Conservation (phyloP, 163 green algal genomes). For the Prototheca stagnorum region DNA sequence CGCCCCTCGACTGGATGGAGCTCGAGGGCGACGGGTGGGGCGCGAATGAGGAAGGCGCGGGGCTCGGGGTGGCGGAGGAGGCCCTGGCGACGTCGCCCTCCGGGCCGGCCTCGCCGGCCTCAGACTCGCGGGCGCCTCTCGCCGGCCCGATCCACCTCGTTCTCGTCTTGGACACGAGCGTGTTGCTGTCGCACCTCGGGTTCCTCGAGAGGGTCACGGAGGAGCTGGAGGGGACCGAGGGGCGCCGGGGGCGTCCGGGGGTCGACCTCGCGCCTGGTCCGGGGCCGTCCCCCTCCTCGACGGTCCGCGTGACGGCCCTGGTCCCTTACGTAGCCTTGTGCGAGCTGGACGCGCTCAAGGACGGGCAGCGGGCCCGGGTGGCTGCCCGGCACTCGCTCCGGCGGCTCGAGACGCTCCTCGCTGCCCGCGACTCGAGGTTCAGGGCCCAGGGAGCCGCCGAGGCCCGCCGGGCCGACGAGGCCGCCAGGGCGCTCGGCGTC, state of each 20-base stretch:
- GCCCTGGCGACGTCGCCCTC: too few relatives aligned
- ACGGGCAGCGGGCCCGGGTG: neutral
- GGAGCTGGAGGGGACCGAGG: neutral
- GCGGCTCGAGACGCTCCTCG: slow-evolving; percentile 7
- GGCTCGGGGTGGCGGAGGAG: too few relatives aligned
- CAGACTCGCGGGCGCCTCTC: neutral
- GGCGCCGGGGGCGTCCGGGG: neutral
- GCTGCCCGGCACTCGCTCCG: slow-evolving; percentile 7
- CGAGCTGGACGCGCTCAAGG: slow-evolving; percentile 22
- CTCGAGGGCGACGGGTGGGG: neutral
- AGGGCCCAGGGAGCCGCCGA: slow-evolving; percentile 9
- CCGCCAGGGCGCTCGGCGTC: too few relatives aligned
- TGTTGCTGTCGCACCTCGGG: slow-evolving; percentile 15
- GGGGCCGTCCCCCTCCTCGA: too few relatives aligned
- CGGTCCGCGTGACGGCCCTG: slow-evolving; percentile 6
- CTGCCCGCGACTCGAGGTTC: slow-evolving; percentile 8
- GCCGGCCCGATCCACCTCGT: neutral
- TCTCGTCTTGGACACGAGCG: slow-evolving; percentile 23
- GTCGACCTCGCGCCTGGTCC: too few relatives aligned
- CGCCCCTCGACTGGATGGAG: neutral
- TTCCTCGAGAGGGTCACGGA: slow-evolving; percentile 1
- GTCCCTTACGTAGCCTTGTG: slow-evolving; percentile 22
- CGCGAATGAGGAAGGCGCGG: too few relatives aligned
- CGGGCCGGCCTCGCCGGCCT: too few relatives aligned
- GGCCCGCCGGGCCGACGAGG: too few relatives aligned